Percentiles rank a stretch among this genome's conserved stretches.
phyloP scores from a whole-genome alignment of 768 basidiomycete species.

The Megacollybia marginata region DNA sequence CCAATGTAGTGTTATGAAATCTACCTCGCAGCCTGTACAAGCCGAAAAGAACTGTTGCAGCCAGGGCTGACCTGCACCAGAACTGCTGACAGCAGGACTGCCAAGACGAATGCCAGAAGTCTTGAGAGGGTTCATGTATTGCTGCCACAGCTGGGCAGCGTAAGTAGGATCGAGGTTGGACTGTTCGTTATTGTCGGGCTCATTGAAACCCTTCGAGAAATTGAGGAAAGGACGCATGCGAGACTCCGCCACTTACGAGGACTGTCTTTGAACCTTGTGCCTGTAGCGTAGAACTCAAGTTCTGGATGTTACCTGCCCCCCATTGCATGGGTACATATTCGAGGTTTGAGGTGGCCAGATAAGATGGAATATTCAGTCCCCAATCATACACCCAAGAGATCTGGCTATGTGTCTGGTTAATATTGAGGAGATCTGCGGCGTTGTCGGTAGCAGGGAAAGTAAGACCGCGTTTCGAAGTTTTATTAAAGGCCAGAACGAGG shows the following conservation, averaged over 20 bases:
- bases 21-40: slow-evolving; percentile 42
- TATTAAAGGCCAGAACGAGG: slow-evolving; percentile 6
- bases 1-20: slow-evolving; percentile 46
- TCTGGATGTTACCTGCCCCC: slow-evolving; percentile 33
- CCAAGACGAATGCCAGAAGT: slow-evolving; percentile 42
- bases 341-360: slow-evolving; percentile 34
- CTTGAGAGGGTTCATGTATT: slow-evolving; percentile 50
- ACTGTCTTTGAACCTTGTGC: slow-evolving; percentile 41
- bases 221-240: slow-evolving; percentile 22
- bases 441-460: slow-evolving; percentile 32
- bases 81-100: slow-evolving; percentile 49
- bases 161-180: slow-evolving; percentile 36
- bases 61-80: slow-evolving; percentile 48
- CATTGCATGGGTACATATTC: slow-evolving; percentile 49
- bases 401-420: slow-evolving; percentile 35
- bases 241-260: slow-evolving; percentile 27
- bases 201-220: slow-evolving; percentile 29
- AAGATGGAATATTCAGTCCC: slow-evolving; percentile 38
- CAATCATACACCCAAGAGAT: slow-evolving; percentile 48
- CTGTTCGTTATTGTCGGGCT: slow-evolving; percentile 49
- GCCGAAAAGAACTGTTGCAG: slow-evolving; percentile 42
- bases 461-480: slow-evolving; percentile 41
- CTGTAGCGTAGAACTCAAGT: slow-evolving; percentile 29
- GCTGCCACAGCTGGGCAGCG: slow-evolving; percentile 51
- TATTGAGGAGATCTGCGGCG: slow-evolving; percentile 34